These are phyloP conservation scores for Helicostylum pulchrum DNA, from an alignment of 192 early-diverging fungal genomes.

Conservation along the genomic window DNA sequence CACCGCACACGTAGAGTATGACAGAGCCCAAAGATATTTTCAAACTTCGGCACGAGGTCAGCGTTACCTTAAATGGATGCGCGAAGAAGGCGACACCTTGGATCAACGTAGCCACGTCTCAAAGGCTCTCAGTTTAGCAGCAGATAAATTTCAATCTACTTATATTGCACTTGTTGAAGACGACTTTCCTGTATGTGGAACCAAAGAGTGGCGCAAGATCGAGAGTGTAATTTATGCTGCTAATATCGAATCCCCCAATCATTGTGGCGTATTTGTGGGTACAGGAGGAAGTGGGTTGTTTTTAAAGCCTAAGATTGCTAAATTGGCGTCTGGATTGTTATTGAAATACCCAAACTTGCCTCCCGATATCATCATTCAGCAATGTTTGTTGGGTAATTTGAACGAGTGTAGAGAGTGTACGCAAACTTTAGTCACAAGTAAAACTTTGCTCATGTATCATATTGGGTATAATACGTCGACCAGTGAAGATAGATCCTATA, in stretches of 20 bases:
- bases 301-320: conserved; percentile 30
- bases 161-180: conserved; percentile 48
- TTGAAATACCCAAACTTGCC: conserved; percentile 34
- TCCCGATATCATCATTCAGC: conserved; percentile 49
- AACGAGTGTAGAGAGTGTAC: conserved; percentile 42
- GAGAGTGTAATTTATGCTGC: conserved; percentile 45
- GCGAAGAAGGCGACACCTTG: conserved; percentile 39
- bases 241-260: conserved; percentile 35
- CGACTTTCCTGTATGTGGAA: conserved; percentile 49
- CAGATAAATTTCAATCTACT: conserved; percentile 30
- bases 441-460: conserved; percentile 46
- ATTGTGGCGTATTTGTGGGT: conserved; percentile 53
- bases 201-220: conserved; percentile 41
- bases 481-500: conserved; percentile 42
- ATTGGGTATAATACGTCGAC: conserved; percentile 52
- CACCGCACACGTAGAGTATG: conserved; percentile 41
- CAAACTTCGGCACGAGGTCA: conserved; percentile 35
- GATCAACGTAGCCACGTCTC: conserved; percentile 49
- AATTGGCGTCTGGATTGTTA: conserved; percentile 24
- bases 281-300: conserved; percentile 46
- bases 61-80: conserved; percentile 44
- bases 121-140: conserved; percentile 35
- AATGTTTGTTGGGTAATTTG: conserved; percentile 46
- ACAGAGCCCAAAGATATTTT: conserved; percentile 34
- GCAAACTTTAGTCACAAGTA: conserved; percentile 46